A percentile compares a stretch with the other conserved stretches of the same genome.
Evolutionary conservation across 805 yeast genomes (phyloP).

Genomic region (Lipomyces japonicus): DNA sequence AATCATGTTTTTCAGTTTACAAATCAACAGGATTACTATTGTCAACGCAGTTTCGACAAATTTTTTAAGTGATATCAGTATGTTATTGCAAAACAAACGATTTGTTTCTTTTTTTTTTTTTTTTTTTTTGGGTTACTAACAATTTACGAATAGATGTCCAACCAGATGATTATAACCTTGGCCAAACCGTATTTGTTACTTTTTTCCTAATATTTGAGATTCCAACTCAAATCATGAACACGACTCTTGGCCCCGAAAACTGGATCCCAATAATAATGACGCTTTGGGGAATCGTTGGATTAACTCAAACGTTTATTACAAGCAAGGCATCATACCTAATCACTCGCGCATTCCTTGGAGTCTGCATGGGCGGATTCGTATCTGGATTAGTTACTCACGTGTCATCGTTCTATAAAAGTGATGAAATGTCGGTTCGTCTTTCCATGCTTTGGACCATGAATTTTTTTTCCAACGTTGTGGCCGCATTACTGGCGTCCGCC

Average conservation of each 20-base stretch:
- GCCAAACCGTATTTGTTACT: constrained; percentile 53
- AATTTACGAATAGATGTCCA: too few species aligned
- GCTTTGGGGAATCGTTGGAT: constrained; percentile 55
- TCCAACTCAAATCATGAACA: constrained; percentile 65
- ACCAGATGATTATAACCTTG: constrained; percentile 57
- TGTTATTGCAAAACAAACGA: too few species aligned
- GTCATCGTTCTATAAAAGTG: constrained; percentile 58
- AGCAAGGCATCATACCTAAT: constrained; percentile 44
- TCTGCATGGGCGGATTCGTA: constrained; percentile 66
- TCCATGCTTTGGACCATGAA: constrained; percentile 58
- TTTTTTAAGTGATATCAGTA: constrained; percentile 48
- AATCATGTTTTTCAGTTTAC: constrained; percentile 57
- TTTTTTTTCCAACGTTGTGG: constrained; percentile 45
- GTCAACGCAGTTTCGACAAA: constrained; percentile 58
- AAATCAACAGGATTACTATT: constrained; percentile 57
- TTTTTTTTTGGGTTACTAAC: not conserved
- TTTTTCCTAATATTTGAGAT: constrained; percentile 58
- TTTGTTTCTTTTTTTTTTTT: too few species aligned
- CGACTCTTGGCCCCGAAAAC: constrained; percentile 59
- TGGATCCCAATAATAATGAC: constrained; percentile 60
- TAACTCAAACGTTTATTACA: constrained; percentile 48
- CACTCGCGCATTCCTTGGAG: constrained; percentile 52
- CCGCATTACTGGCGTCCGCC: constrained; percentile 53
- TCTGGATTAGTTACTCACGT: constrained; percentile 62
- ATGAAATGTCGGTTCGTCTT: constrained; percentile 55